Conservation (phyloP, 768 basidiomycete species). For the Gloeopeniophorella convolvens region DNA sequence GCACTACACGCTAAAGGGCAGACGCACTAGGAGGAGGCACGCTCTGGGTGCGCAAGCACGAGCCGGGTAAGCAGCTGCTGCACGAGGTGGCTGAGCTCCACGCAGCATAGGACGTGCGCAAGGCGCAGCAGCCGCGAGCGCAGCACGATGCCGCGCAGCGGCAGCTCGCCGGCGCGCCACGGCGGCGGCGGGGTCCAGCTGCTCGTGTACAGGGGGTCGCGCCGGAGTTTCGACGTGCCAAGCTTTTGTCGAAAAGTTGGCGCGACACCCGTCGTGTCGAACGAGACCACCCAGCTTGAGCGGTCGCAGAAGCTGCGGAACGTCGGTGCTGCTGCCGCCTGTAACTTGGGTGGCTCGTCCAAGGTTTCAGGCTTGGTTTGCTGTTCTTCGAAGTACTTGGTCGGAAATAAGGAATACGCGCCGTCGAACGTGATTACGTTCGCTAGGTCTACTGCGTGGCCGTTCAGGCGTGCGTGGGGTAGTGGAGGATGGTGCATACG, state of each 20-base stretch:
- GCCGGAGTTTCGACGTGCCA: constrained; percentile 1
- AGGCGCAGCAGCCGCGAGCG: constrained; percentile 7
- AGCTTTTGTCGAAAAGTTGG: neutral
- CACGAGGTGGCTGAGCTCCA: constrained; percentile 6
- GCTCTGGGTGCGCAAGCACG: constrained; percentile 7
- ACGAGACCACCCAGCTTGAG: constrained; percentile 13
- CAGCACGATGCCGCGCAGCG: constrained; percentile 3
- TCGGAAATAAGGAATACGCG: constrained; percentile 12
- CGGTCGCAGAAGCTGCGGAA: constrained; percentile 12
- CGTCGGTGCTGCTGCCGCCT: too few relatives aligned
- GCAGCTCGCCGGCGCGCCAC: neutral
- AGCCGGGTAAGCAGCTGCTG: constrained; percentile 9
- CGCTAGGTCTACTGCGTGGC: constrained; percentile 7
- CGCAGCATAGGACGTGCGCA: constrained; percentile 7
- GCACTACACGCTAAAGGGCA: neutral
- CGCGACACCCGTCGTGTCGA: neutral
- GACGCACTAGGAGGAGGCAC: constrained; percentile 8
- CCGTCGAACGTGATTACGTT: constrained; percentile 13
- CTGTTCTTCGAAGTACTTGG: neutral
- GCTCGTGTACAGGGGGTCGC: constrained; percentile 11
- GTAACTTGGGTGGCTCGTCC: too few relatives aligned
- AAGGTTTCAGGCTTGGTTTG: neutral
- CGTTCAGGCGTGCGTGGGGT: too few relatives aligned
- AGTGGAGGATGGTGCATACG: neutral
- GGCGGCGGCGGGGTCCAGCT: constrained; percentile 1